A percentile compares a stretch with the other conserved stretches of the same genome.
These are phyloP conservation scores for Erythrobasidium hasegawianum DNA, from an alignment of 1,284 basidiomycete genomes.

Conservation along the genomic window DNA sequence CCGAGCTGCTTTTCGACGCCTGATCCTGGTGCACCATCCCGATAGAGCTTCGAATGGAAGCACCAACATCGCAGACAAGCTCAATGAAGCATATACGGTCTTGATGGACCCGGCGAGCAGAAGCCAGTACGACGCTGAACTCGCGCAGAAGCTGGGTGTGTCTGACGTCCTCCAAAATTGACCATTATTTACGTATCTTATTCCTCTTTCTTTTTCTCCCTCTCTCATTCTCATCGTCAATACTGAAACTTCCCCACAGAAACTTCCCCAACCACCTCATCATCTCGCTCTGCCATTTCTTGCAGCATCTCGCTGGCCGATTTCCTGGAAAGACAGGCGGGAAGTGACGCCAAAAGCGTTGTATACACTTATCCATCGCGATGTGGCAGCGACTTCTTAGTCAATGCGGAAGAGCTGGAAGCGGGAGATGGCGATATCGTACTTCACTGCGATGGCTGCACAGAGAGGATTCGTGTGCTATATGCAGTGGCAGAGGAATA, in stretches of 20 bases:
- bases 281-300: conserved; percentile 15
- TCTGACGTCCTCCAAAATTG: not conserved
- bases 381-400: conserved; percentile 25
- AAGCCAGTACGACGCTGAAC: conserved; percentile 3
- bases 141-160: conserved; percentile 2
- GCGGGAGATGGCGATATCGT: conserved; percentile 15
- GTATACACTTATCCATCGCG: conserved; percentile 18
- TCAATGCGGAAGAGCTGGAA: conserved; percentile 25
- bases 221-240: too few relatives aligned
- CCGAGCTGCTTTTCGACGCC: conserved; percentile 9
- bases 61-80: not conserved
- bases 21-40: conserved; percentile 31
- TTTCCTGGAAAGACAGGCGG: conserved; percentile 1
- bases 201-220: not conserved
- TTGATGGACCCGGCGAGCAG: conserved; percentile 11
- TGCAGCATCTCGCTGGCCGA: conserved; percentile 16
- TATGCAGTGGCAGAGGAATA: conserved; percentile 18
- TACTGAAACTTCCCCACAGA: not conserved
- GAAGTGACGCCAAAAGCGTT: not conserved
- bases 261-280: not conserved
- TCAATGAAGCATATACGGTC: conserved; percentile 25
- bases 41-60: conserved; percentile 2
- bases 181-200: not conserved
- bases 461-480: conserved; percentile 19
- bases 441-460: conserved; percentile 29